phyloP scores from a whole-genome alignment of 768 basidiomycete genomes.

The Asterophora lycoperdoides region DNA sequence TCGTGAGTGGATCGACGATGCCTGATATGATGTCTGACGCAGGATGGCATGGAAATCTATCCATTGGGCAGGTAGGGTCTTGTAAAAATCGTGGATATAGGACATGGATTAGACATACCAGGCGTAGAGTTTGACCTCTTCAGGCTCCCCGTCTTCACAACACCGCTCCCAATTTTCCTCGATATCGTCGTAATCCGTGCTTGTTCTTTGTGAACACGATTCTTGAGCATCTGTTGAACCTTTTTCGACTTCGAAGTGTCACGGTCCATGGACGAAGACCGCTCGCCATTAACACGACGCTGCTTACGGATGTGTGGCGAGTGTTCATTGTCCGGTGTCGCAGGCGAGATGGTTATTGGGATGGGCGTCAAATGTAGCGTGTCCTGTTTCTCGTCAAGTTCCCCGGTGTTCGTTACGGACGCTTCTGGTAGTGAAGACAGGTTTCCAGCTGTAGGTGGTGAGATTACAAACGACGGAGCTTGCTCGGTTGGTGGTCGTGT shows the following conservation, averaged over 20 bases:
- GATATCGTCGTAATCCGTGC: constrained; percentile 73
- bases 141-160: constrained; percentile 50
- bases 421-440: not conserved
- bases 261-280: constrained; percentile 37
- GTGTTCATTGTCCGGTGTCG: constrained; percentile 41
- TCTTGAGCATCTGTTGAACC: constrained; percentile 71
- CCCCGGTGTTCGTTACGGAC: not conserved
- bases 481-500: constrained; percentile 6
- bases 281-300: constrained; percentile 18
- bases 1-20: constrained; percentile 83
- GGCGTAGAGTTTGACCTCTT: constrained; percentile 66
- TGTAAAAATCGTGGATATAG: not conserved
- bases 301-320: constrained; percentile 3
- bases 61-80: not conserved
- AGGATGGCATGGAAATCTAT: constrained; percentile 69
- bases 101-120: constrained; percentile 37
- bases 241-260: constrained; percentile 63
- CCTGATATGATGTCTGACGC: constrained; percentile 57
- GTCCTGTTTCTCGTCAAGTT: constrained; percentile 9
- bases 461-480: constrained; percentile 7
- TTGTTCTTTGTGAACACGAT: constrained; percentile 68
- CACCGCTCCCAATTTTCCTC: constrained; percentile 70
- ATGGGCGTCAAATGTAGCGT: constrained; percentile 26
- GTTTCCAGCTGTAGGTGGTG: not conserved
- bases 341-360: constrained; percentile 60